A percentile compares a stretch with the other conserved stretches of the same genome.
These are phyloP conservation scores for Microbotryum scabiosae DNA, from an alignment of 1,284 basidiomycete genomes.

Conservation along the genomic window DNA sequence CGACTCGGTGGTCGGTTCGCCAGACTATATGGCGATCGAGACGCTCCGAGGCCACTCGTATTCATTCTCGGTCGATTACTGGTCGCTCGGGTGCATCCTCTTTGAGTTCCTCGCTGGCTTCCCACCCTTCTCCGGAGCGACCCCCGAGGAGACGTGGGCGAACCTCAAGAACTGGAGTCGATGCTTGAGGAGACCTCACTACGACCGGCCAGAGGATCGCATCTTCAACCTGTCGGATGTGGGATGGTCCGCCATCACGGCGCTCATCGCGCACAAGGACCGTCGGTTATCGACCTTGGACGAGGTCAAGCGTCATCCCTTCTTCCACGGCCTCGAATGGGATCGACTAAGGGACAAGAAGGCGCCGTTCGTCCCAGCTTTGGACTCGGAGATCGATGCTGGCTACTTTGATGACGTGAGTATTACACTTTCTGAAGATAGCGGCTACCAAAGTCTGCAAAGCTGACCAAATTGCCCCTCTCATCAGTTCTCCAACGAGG, in stretches of 20 bases:
- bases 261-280: constrained; percentile 68
- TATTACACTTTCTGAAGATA: constrained; percentile 40
- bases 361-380: constrained; percentile 92
- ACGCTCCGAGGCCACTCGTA: constrained; percentile 92
- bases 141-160: constrained; percentile 97
- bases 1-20: constrained; percentile 95
- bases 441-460: not conserved
- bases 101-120: constrained; percentile 69
- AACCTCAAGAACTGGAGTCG: constrained; percentile 98
- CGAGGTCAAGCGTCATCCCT: constrained; percentile 70
- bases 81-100: constrained; percentile 96
- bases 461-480: not conserved
- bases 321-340: constrained; percentile 74
- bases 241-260: constrained; percentile 92
- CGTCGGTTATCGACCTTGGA: constrained; percentile 66
- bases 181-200: constrained; percentile 78
- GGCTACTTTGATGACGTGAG: constrained; percentile 99
- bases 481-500: constrained; percentile 45
- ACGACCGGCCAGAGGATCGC: constrained; percentile 89
- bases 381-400: constrained; percentile 90
- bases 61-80: constrained; percentile 92
- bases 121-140: constrained; percentile 93
- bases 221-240: constrained; percentile 93
- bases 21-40: constrained; percentile 63
- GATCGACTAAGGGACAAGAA: constrained; percentile 62